phyloP scores from a whole-genome alignment of 495 filamentous ascomycete species.

The Aspergillus panamensis region DNA sequence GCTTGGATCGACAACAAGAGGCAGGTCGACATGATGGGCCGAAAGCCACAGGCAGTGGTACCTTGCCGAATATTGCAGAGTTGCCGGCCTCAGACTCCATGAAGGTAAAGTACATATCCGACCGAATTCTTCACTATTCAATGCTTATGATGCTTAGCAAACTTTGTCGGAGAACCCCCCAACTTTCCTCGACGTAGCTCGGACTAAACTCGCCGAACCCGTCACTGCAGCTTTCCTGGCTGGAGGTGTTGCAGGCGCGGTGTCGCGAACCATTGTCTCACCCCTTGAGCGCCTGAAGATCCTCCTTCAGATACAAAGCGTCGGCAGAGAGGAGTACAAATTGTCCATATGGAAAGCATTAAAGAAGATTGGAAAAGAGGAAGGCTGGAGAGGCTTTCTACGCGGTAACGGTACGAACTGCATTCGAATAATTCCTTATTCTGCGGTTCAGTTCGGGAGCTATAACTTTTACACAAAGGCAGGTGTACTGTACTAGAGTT shows the following conservation, averaged over 20 bases:
- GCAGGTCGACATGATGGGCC: slow-evolving; percentile 22
- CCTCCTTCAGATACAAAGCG: slow-evolving; percentile 91
- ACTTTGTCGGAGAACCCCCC: slow-evolving; percentile 11
- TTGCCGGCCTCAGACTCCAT: slow-evolving; percentile 22
- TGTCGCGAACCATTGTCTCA: slow-evolving; percentile 93
- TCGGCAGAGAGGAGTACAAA: slow-evolving; percentile 86
- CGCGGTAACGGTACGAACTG: slow-evolving; percentile 97
- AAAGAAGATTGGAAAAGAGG: slow-evolving; percentile 91
- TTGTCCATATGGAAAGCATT: slow-evolving; percentile 84
- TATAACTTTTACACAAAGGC: slow-evolving; percentile 97
- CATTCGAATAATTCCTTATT: slow-evolving; percentile 96
- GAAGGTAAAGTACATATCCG: slow-evolving; percentile 26
- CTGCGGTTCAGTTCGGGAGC: slow-evolving; percentile 94
- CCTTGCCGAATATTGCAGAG: slow-evolving; percentile 25
- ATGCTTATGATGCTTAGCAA: slow-evolving; percentile 17
- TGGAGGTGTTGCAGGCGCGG: slow-evolving; percentile 95
- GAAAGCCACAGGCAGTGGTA: slow-evolving; percentile 18
- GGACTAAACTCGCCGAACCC: slow-evolving; percentile 53
- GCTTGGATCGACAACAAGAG: slow-evolving; percentile 38
- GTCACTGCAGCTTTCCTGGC: slow-evolving; percentile 89
- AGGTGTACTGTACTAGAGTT: slow-evolving; percentile 27
- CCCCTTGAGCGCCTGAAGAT: slow-evolving; percentile 96
- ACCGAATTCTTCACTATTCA: neutral
- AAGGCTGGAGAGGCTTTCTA: slow-evolving; percentile 96
- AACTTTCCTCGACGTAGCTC: slow-evolving; percentile 21